Conservation (phyloP, 2,329 filamentous ascomycete species). For the Penicillium carneum region DNA sequence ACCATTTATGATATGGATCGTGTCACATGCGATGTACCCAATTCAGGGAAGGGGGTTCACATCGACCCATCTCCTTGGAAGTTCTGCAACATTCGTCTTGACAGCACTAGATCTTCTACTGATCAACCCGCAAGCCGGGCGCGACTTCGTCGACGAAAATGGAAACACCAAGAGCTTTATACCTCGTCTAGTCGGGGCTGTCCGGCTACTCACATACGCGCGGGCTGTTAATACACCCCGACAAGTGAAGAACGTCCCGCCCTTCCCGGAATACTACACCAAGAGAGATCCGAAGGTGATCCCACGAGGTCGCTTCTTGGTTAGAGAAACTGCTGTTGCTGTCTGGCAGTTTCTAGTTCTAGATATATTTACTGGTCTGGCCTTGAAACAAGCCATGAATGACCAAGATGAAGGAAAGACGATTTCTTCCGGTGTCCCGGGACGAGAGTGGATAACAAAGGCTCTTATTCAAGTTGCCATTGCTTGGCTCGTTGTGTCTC, state of each 20-base stretch:
- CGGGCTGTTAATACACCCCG: conserved; percentile 35
- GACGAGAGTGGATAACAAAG: conserved; percentile 26
- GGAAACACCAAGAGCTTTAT: background rate
- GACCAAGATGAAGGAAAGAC: background rate
- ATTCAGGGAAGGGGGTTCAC: background rate
- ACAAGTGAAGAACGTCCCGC: conserved; percentile 33
- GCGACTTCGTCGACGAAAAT: conserved; percentile 16
- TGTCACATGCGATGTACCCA: conserved; percentile 9
- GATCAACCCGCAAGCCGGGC: conserved; percentile 23
- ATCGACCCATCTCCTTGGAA: conserved; percentile 2
- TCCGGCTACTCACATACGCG: conserved; percentile 16
- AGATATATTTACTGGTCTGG: conserved; percentile 17
- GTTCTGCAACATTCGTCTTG: conserved; percentile 13
- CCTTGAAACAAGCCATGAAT: conserved; percentile 1
- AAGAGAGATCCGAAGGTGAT: conserved; percentile 1
- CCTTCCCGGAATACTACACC: conserved; percentile 26
- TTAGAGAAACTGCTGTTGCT: conserved; percentile 31
- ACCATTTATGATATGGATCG: conserved; percentile 18
- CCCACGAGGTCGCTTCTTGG: conserved; percentile 26
- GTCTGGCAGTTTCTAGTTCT: conserved; percentile 34
- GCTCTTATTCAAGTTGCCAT: conserved; percentile 18
- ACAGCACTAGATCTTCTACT: conserved; percentile 25
- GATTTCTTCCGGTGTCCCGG: conserved; percentile 4
- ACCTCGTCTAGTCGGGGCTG: conserved; percentile 15
- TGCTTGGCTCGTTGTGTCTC: conserved; percentile 26